Evolutionary conservation across 1,284 basidiomycete species (phyloP), one percentile per base, ranked within the genome.

Genomic region (Coniferiporia weirii): DNA sequence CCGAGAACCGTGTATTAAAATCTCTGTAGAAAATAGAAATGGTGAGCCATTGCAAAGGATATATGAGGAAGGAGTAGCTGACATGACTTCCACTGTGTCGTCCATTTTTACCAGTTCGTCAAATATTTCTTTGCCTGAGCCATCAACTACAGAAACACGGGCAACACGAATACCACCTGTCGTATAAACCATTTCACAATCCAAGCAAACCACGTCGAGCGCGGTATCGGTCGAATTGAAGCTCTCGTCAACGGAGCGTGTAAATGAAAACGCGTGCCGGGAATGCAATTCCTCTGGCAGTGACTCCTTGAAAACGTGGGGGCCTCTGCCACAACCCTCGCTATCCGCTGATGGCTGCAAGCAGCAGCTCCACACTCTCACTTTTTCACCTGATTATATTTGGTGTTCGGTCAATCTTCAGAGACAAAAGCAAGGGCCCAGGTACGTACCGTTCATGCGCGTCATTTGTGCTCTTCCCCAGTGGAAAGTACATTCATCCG

Each of bases 141-240:
- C 84, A 66, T 95, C 88, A 1, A 97, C 84, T 3, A 95, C 81
- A 0, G 94, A 95, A 0, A 95, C 85, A 5, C 95, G 82, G 3
- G 93, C 95, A 6, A 95, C 82, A 22, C 87, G 84, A 77, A 92
- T 83, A 0, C 95, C 95, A 4, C 88, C 89, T 0, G 93, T 95
- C 0, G 92, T 91, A 72, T 93, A 94, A 27, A 95, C 80, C 90
- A 97, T 93, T 71, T 98, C 95, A 69, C 91, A 95, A 71, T 96
- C 94, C 54, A 96, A 74, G 0, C 89, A 91, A 5, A 87, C 88
- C 1, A 94, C 81, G 56, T 92, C 89, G 35, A 91, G 71, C 2
- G 79, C 74, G 0, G 76, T 76, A 60, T 75, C 72, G 3, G 63
- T 62, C n/a, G 67, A 54, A 32, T 63, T 60, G 17, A 68, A 48